A percentile compares a stretch with the other conserved stretches of the same genome.
These are phyloP conservation scores for Cupressus sempervirens DNA, from an alignment of 75 land plant species.

Conservation along the genomic window DNA sequence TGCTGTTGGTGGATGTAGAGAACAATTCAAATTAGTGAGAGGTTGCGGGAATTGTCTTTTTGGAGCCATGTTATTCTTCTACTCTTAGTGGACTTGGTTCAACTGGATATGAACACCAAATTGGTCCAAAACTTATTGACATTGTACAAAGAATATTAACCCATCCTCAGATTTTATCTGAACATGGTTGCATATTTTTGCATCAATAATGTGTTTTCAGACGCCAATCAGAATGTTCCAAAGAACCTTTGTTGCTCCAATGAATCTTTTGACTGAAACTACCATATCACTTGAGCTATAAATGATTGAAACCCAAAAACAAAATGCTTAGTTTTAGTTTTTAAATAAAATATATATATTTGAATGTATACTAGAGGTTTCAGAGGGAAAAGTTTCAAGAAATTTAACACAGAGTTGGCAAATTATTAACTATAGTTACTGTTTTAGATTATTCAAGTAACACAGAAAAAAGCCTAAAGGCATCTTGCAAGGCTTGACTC, in stretches of 20 bases:
- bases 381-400: not conserved
- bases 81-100: not conserved
- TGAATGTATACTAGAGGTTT: not conserved
- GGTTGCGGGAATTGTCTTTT: not conserved
- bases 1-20: too few relatives aligned
- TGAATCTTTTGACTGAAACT: not conserved
- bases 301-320: not conserved
- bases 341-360: too few relatives aligned
- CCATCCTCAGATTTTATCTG: not conserved
- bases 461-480: not conserved
- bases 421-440: too few relatives aligned
- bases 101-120: not conserved
- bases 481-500: not conserved
- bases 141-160: not conserved
- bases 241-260: not conserved
- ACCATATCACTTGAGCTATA: not conserved
- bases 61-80: not conserved
- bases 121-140: not conserved
- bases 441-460: not conserved
- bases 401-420: not conserved
- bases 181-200: not conserved
- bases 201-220: not conserved
- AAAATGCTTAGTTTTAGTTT: not conserved
- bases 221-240: not conserved
- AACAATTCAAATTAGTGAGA: not conserved